phyloP scores from a whole-genome alignment of 352 stramenopile species.

The Pythium monospermum region DNA sequence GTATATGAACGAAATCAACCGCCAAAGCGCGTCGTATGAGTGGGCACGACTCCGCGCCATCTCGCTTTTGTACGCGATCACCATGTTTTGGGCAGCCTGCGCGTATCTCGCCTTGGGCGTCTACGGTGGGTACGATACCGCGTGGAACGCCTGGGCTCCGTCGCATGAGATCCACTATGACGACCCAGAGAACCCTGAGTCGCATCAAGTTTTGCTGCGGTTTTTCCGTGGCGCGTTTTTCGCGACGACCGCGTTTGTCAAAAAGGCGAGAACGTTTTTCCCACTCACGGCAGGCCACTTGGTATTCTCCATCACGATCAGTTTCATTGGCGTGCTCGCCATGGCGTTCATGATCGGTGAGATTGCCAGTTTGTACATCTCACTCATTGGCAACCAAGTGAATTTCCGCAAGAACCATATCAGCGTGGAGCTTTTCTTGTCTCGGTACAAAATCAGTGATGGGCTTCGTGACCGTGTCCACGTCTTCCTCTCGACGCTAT shows the following conservation, averaged over 20 bases:
- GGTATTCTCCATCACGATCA: constrained; percentile 50
- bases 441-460: constrained; percentile 35
- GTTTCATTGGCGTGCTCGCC: constrained; percentile 41
- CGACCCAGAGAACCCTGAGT: constrained; percentile 6
- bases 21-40: constrained; percentile 22
- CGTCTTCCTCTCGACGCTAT: constrained; percentile 45
- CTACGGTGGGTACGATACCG: constrained; percentile 1
- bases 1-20: constrained; percentile 33
- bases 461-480: constrained; percentile 40
- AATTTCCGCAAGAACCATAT: constrained; percentile 65
- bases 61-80: constrained; percentile 19
- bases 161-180: constrained; percentile 8
- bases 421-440: constrained; percentile 41
- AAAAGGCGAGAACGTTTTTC: constrained; percentile 35
- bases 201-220: constrained; percentile 16
- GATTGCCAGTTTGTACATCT: constrained; percentile 64
- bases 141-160: constrained; percentile 23
- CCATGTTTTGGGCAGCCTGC: constrained; percentile 24
- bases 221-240: constrained; percentile 55
- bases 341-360: constrained; percentile 75
- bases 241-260: constrained; percentile 50
- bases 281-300: constrained; percentile 26
- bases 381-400: constrained; percentile 55
- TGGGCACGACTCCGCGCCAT: constrained; percentile 18
- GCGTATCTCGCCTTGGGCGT: constrained; percentile 18